Base-by-base conservation (phyloP, 176 grass and related monocot genomes). In the Ensete glaucum region DNA sequence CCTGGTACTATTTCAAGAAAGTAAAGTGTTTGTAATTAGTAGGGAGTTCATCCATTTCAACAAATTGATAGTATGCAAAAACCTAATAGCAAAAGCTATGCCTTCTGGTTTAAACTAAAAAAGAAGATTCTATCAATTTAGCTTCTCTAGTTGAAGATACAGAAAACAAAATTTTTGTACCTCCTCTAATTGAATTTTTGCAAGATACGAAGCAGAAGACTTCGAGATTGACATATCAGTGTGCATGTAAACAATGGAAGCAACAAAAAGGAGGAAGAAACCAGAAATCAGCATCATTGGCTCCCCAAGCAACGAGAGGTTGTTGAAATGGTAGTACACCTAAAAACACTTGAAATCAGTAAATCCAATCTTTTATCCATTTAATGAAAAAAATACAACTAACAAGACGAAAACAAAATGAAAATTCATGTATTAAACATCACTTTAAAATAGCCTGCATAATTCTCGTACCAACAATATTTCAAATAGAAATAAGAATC, bases 221-320 rank as follows among this genome's bases (percentile, higher is more conserved):
- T 94, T 99, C 73, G 95, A 99, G 62, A 99, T 99, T 80, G 95
- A 80, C 85, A 99, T 85, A 77, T 99, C 95, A 75, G 84, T 91
- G 24, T 78, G 91, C 86, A 99, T 94, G 82, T 87, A 99, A 60
- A 77, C 80, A 81, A 99, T 89, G 75, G 88, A 94, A 55, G 86
- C 73, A 83, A 82, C 72, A 62, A 99, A 94, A 20, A 99, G 66
- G 72, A 99, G 81, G 88, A 94, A 88, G 80, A 99, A 91, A 19
- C 91, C 91, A 79, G 76, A 62, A 58, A 91, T 91, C 73, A 94
- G 63, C 95, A 99, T 99, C 86, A 99, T 67, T 7, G 95, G 95
- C 79, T 99, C 95, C 72, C 56, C 83, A 66, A 99, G 79, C 72
- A 99, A 76, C 23, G 95, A 94, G 50, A 99, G 43, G 74, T 83